phyloP scores from a whole-genome alignment of 2,329 filamentous ascomycete species.

The Aspergillus arachidicola region DNA sequence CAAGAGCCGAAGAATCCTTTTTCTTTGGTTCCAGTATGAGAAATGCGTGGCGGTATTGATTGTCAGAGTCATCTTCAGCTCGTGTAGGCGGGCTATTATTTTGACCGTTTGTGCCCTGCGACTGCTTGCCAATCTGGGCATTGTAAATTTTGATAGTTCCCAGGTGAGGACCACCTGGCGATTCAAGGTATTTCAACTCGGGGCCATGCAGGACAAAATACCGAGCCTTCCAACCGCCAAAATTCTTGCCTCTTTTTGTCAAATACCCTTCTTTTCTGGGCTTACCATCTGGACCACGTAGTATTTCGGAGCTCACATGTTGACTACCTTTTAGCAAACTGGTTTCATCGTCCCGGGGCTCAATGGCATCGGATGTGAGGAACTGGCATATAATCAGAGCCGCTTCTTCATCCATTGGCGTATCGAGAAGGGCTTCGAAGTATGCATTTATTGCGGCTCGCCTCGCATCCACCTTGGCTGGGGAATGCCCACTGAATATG shows the following conservation, averaged over 20 bases:
- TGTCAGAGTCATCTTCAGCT: slow-evolving; percentile 74
- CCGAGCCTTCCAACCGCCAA: slow-evolving; percentile 94
- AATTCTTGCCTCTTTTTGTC: slow-evolving; percentile 97
- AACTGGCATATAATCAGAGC: slow-evolving; percentile 85
- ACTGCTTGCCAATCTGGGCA: slow-evolving; percentile 93
- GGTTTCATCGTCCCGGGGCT: slow-evolving; percentile 55
- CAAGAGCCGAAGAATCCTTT: slow-evolving; percentile 84
- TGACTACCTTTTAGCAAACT: slow-evolving; percentile 48
- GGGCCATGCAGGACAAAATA: slow-evolving; percentile 71
- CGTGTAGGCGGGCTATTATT: slow-evolving; percentile 65
- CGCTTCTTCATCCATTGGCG: slow-evolving; percentile 73
- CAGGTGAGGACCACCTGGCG: slow-evolving; percentile 83
- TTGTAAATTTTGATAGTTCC: slow-evolving; percentile 90
- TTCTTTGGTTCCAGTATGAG: slow-evolving; percentile 93
- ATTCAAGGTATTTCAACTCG: slow-evolving; percentile 85
- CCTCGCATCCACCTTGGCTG: slow-evolving; percentile 87
- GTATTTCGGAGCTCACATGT: slow-evolving; percentile 34
- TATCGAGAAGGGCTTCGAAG: slow-evolving; percentile 82
- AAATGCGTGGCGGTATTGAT: slow-evolving; percentile 96
- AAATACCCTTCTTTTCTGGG: slow-evolving; percentile 84
- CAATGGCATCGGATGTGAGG: slow-evolving; percentile 69
- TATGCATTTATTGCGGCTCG: slow-evolving; percentile 80
- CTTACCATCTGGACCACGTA: slow-evolving; percentile 62
- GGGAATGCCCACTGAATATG: slow-evolving; percentile 88
- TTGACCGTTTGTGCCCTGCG: slow-evolving; percentile 59